phyloP scores from a whole-genome alignment of 257 asterid genomes.

The Linaria vulgaris region DNA sequence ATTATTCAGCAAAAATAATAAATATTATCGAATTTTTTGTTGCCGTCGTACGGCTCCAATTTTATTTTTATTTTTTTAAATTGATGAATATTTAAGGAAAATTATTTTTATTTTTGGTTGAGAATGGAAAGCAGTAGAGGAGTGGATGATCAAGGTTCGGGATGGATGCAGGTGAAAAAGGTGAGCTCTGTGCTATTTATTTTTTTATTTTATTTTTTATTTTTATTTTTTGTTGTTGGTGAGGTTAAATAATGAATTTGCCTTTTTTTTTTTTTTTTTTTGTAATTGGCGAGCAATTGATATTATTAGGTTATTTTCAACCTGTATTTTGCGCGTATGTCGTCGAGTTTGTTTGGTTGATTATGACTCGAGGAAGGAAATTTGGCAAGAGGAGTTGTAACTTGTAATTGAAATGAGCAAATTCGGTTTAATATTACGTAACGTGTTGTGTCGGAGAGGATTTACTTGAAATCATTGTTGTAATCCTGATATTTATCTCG shows the following conservation, averaged over 20 bases:
- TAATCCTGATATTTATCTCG: slow-evolving; percentile 6
- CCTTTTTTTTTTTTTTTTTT: not conserved
- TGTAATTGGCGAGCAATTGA: not conserved
- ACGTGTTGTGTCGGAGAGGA: not conserved
- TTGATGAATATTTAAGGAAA: slow-evolving; percentile 31
- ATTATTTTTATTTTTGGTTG: slow-evolving; percentile 4
- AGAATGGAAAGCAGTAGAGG: slow-evolving; percentile 69
- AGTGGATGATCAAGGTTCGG: slow-evolving; percentile 86
- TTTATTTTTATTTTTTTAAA: slow-evolving; percentile 16
- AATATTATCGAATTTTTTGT: slow-evolving; percentile 21
- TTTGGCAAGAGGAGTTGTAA: slow-evolving; percentile 14
- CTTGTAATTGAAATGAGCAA: not conserved
- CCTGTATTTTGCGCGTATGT: slow-evolving; percentile 3
- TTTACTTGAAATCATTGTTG: not conserved
- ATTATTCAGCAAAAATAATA: slow-evolving; percentile 5
- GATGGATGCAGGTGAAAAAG: slow-evolving; percentile 99
- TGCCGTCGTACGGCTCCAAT: slow-evolving; percentile 5
- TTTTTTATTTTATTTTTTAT: too few species aligned
- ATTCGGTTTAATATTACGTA: slow-evolving; percentile 11
- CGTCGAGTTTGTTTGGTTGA: slow-evolving; percentile 20
- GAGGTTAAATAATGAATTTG: slow-evolving; percentile 15
- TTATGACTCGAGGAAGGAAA: slow-evolving; percentile 14
- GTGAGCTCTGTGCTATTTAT: too few species aligned
- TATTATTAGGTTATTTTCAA: not conserved
- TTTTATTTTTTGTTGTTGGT: slow-evolving; percentile 22